These are phyloP conservation scores for Trypanosoma boissoni DNA, from an alignment of 208 protist species.

Conservation along the genomic window DNA sequence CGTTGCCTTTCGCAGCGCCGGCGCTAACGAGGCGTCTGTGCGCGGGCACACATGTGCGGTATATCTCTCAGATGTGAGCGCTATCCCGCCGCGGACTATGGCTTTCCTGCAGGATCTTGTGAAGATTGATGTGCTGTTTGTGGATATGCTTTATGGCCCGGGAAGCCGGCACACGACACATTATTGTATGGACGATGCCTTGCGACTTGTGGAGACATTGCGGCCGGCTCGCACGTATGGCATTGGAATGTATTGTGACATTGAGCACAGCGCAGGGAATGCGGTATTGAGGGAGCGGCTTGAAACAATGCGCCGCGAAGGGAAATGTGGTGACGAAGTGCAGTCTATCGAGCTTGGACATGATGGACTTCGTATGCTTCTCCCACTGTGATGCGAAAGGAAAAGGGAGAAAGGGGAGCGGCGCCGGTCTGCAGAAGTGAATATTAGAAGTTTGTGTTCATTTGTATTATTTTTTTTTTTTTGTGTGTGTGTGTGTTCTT, in stretches of 20 bases:
- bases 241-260: conserved; percentile 84
- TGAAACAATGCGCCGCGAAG: conserved; percentile 39
- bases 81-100: conserved; percentile 41
- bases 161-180: conserved; percentile 50
- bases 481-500: background rate
- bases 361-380: conserved; percentile 48
- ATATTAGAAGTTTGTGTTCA: too few species aligned
- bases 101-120: conserved; percentile 66
- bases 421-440: too few species aligned
- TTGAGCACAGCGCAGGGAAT: conserved; percentile 66
- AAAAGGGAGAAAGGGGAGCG: background rate
- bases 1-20: conserved; percentile 48
- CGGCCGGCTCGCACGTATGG: conserved; percentile 50
- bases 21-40: conserved; percentile 3
- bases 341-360: conserved; percentile 68
- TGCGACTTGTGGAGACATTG: conserved; percentile 43
- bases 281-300: conserved; percentile 16
- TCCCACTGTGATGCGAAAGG: conserved; percentile 30
- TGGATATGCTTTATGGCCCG: conserved; percentile 65
- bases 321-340: conserved; percentile 20
- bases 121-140: conserved; percentile 80
- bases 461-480: conserved; percentile 15
- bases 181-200: conserved; percentile 72
- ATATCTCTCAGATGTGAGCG: conserved; percentile 83
- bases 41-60: conserved; percentile 52